phyloP scores from a whole-genome alignment of 345 rosid species.

The Bruguiera sexangula region DNA sequence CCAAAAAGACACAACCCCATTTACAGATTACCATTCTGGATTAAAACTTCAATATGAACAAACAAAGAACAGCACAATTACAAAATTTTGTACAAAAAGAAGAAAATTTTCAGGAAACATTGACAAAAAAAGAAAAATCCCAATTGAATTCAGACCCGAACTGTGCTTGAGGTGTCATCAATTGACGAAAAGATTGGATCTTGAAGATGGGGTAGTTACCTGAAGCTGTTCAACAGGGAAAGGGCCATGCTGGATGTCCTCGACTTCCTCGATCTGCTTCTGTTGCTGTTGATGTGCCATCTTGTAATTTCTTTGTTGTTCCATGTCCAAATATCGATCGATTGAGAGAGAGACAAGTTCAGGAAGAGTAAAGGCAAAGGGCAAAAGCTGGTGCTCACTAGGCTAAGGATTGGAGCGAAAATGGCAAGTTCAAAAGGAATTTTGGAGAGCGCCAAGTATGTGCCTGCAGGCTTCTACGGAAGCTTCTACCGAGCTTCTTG shows the following conservation, averaged over 20 bases:
- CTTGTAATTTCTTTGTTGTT: constrained; percentile 39
- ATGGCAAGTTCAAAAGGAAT: constrained; percentile 10
- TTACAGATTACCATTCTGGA: neutral
- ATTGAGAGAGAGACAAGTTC: neutral
- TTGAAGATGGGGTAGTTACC: constrained; percentile 23
- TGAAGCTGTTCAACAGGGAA: constrained; percentile 60
- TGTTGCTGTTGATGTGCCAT: constrained; percentile 23
- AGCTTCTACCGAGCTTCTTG: neutral
- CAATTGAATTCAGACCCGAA: neutral
- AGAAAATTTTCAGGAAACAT: neutral
- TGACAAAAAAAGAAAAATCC: neutral
- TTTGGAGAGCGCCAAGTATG: neutral
- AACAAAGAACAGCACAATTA: too few relatives aligned
- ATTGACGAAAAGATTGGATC: neutral
- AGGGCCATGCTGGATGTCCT: constrained; percentile 52
- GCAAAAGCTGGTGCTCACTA: too few relatives aligned
- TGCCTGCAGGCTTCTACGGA: neutral
- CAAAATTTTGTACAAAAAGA: too few relatives aligned
- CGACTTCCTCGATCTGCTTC: constrained; percentile 28
- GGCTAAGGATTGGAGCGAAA: constrained; percentile 13
- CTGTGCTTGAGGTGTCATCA: neutral
- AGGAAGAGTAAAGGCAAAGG: neutral
- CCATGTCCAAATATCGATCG: constrained; percentile 20
- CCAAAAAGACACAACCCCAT: neutral
- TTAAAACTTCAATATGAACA: too few relatives aligned